Evolutionary conservation across 331 rosid species (phyloP), one percentile per base, ranked within the genome.

Genomic region (Spiraea crenata): DNA sequence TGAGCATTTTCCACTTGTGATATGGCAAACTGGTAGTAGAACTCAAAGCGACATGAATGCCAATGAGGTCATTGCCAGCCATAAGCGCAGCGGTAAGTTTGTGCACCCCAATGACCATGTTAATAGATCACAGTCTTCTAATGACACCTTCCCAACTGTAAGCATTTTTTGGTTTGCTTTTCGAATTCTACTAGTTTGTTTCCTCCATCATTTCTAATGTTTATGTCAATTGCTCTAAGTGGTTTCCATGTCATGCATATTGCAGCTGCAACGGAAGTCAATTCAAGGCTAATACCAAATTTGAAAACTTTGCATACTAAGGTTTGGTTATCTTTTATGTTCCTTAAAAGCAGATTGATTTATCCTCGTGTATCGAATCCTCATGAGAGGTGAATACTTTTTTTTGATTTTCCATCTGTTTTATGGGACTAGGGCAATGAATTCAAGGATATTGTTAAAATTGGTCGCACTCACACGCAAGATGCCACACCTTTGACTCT

Each of bases 11-110:
- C 99, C 98, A 8, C 96, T 95, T 10, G 99, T 95, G 82, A 95
- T 95, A 11, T 95, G 99, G 99, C 99, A 95, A 76, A 95, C 99
- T 73, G 99, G 99, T 40, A 95, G 99, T 82, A 98, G 98, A 65
- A 95, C 98, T 38, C 99, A 95, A 73, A 95, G 98, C 76, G 91
- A 95, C 82, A 95, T 95, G 99, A 95, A 95, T 74, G 99, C 96
- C 69, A 95, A 95, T 63, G 99, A 95, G 96, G 99, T 91, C 68
- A 95, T 91, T 81, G 96, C 99, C 34, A 95, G 99, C 61, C 98
- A 89, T 79, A 81, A 73, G 79, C 96, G 96, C 7, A 98, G 98
- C 1, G 96, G 77, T n/a, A 95, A 91, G 89, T 73, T 80, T 81
- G 99, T 95, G 74, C 99, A 91, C 81, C 99, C 99, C 17, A 91